Base-by-base conservation (phyloP, 441 rosid genomes). In the Brassica hybrid region DNA sequence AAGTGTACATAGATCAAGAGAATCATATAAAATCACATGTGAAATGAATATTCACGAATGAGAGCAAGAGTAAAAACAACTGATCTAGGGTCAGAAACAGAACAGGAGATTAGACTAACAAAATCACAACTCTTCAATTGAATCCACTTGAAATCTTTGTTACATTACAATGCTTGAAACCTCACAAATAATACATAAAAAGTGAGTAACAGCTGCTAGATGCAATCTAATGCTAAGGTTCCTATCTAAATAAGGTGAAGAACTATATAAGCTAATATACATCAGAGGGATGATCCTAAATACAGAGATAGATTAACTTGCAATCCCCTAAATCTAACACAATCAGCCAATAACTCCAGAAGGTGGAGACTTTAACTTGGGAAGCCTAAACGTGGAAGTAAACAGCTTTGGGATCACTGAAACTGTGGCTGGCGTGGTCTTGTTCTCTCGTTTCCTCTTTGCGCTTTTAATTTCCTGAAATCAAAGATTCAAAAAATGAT, bases 351-450 rank as follows among this genome's bases (percentile, higher is more conserved):
- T 19, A 27, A 58, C 74, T 75, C 56, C 74, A 66, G 76, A 66
- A 62, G 80, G 52, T 65, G 79, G 67, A 76, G 80, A 72, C 90
- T 93, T 94, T 86, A 93, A 79, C 81, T 89, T 93, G 73, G 98
- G 97, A 65, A 91, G 85, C 82, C 86, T 89, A 78, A 92, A 93
- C 13, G 83, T 19, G 34, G 92, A 82, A 17, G 89, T 77, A 86
- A 93, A 93, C 84, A 91, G 74, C 78, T 80, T 93, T 19, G 94
- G 96, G 60, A 87, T 83, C 60, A 84, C 90, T 25, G 73, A 61
- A 57, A 57, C 62, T 57, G 69, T 12, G 76, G 16, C 67, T 52
- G 58, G 19, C 2, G 76, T 52, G 16, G 43, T 74, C 30, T 77
- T 86, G 30, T 48, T 76, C 18, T 1, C 81, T 84, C 87, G 86